Conservation (phyloP, 2,329 filamentous ascomycete genomes). For the Botrytis medusae region DNA sequence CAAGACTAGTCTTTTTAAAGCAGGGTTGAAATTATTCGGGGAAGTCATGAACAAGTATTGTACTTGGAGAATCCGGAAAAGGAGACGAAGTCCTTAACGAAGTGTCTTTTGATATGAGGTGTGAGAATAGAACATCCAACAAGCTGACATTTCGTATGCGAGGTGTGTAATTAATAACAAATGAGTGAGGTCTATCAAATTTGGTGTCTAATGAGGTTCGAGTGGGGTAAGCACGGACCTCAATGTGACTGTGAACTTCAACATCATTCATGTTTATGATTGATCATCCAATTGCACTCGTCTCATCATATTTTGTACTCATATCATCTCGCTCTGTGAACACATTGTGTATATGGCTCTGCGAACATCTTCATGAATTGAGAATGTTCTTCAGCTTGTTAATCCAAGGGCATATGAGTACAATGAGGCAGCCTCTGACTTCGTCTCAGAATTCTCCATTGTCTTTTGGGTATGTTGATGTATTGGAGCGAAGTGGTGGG, state of each 20-base stretch:
- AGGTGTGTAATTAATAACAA: neutral
- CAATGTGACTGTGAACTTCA: neutral
- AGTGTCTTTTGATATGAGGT: neutral
- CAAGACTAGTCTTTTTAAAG: neutral
- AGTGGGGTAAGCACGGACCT: neutral
- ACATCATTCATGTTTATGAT: neutral
- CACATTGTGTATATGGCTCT: neutral
- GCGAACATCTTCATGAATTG: too few relatives aligned
- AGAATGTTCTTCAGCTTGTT: too few relatives aligned
- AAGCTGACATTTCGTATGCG: fast-evolving
- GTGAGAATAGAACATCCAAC: neutral
- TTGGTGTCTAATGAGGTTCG: fast-evolving
- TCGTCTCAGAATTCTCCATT: neutral
- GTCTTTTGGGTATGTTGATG: neutral
- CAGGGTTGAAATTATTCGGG: neutral
- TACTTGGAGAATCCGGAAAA: neutral
- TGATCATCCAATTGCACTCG: neutral
- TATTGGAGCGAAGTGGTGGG: neutral
- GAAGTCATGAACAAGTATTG: neutral
- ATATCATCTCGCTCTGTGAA: neutral
- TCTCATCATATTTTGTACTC: neutral
- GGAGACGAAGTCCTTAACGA: neutral
- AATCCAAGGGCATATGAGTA: neutral
- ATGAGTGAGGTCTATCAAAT: neutral
- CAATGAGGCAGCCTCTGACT: neutral